Evolutionary conservation across 139 green algal genomes (phyloP).

Genomic region (Asterochloris sp.): DNA sequence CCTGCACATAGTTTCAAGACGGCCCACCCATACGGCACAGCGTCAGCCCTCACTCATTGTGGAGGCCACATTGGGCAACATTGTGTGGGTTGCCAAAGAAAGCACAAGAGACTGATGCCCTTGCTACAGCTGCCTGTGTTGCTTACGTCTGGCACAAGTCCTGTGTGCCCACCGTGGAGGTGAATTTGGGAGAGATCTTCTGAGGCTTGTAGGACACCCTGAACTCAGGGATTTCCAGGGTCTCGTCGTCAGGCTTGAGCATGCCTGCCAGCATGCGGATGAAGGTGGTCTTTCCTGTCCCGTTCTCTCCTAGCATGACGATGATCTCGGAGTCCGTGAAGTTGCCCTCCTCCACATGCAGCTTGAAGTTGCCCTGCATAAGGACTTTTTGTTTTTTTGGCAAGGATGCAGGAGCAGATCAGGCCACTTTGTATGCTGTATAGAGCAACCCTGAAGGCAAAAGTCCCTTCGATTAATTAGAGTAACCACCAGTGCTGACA

Average conservation of each 20-base stretch:
- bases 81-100: too few species aligned
- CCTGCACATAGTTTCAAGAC: background rate
- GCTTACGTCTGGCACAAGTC: background rate
- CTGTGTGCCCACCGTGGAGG: slow-evolving; percentile 53
- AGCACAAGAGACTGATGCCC: too few species aligned
- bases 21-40: too few species aligned
- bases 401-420: background rate
- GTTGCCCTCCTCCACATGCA: slow-evolving; percentile 77
- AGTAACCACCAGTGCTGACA: too few species aligned
- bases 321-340: slow-evolving; percentile 97
- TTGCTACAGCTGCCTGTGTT: too few species aligned
- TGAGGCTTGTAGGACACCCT: slow-evolving; percentile 98
- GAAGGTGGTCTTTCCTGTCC: slow-evolving; percentile 99
- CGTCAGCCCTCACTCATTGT: too few species aligned
- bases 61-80: too few species aligned
- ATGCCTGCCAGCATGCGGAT: slow-evolving; percentile 96
- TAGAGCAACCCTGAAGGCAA: background rate
- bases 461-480: too few species aligned
- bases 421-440: background rate
- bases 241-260: slow-evolving; percentile 53
- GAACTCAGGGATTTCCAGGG: slow-evolving; percentile 77
- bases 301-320: slow-evolving; percentile 98
- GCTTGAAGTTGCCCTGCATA: slow-evolving; percentile 35
- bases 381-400: background rate
- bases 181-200: slow-evolving; percentile 99